phyloP scores from a whole-genome alignment of 208 protist species.

The Acanthamoeba royreba region DNA sequence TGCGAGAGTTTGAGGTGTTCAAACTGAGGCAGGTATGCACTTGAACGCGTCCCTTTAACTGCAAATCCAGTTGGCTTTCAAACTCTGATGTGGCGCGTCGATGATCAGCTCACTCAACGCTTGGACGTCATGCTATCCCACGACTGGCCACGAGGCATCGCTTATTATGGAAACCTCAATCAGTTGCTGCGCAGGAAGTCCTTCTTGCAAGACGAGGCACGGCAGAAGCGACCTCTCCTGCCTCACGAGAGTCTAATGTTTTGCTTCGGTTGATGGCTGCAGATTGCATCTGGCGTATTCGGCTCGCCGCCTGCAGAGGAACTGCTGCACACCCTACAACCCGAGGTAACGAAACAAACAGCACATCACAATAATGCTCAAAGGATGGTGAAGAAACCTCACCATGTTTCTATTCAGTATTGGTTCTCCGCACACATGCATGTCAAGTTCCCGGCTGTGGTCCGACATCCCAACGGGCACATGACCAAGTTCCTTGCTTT shows the following conservation, averaged over 20 bases:
- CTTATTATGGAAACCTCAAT: conserved; percentile 66
- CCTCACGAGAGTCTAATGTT: not conserved
- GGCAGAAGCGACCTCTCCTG: not conserved
- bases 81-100: not conserved
- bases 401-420: conserved; percentile 42
- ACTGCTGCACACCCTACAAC: conserved; percentile 68
- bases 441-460: conserved; percentile 78
- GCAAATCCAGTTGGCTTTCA: not conserved
- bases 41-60: too few species aligned
- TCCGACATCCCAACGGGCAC: conserved; percentile 31
- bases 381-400: not conserved
- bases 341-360: too few species aligned
- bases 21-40: conserved; percentile 37
- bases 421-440: conserved; percentile 86
- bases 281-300: not conserved
- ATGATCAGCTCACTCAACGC: not conserved
- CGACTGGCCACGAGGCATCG: conserved; percentile 82
- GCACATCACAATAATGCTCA: not conserved
- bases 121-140: conserved; percentile 83
- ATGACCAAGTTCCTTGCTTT: conserved; percentile 82
- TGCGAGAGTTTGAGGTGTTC: conserved; percentile 74
- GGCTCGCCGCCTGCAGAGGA: conserved; percentile 48
- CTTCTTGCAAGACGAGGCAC: conserved; percentile 44
- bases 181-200: conserved; percentile 64
- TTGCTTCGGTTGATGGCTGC: not conserved